Evolutionary conservation across 2,329 filamentous ascomycete genomes (phyloP).

Genomic region (Apiospora marii): DNA sequence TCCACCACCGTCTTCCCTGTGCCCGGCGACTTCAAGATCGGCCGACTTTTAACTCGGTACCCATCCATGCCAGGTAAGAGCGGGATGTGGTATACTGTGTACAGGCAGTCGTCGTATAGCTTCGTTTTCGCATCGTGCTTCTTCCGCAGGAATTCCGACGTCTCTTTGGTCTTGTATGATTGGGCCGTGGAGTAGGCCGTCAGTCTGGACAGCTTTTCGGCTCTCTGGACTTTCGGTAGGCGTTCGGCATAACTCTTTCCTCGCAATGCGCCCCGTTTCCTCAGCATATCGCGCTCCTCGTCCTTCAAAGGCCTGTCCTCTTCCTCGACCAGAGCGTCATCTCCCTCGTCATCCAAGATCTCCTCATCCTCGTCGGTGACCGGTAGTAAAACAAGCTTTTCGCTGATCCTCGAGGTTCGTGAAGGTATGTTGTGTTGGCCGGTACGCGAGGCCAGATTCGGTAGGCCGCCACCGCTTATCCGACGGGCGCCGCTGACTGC

Average conservation of each 20-base stretch:
- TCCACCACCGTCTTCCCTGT: constrained; percentile 89
- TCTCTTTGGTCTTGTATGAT: constrained; percentile 86
- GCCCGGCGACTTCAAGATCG: constrained; percentile 89
- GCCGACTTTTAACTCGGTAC: constrained; percentile 87
- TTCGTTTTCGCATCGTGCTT: constrained; percentile 93
- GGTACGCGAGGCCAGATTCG: constrained; percentile 52
- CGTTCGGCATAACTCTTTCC: constrained; percentile 95
- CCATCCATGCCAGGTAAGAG: constrained; percentile 86
- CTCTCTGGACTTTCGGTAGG: constrained; percentile 84
- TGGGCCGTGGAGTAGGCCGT: constrained; percentile 98
- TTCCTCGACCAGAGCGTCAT: constrained; percentile 57
- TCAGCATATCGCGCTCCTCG: constrained; percentile 71
- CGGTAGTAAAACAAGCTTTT: constrained; percentile 94
- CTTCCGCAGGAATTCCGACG: constrained; percentile 87
- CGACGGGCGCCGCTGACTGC: constrained; percentile 55
- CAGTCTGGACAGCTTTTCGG: constrained; percentile 86
- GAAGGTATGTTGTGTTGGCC: constrained; percentile 74
- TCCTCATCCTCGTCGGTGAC: constrained; percentile 74
- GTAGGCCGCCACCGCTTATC: constrained; percentile 52
- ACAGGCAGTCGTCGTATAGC: constrained; percentile 96
- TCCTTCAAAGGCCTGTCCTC: constrained; percentile 73
- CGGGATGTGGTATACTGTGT: constrained; percentile 93
- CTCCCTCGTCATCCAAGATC: constrained; percentile 62
- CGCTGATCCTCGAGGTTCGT: constrained; percentile 90
- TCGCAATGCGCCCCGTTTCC: constrained; percentile 66